Conservation (phyloP, 495 filamentous ascomycete species). For the Trichoderma reesei region DNA sequence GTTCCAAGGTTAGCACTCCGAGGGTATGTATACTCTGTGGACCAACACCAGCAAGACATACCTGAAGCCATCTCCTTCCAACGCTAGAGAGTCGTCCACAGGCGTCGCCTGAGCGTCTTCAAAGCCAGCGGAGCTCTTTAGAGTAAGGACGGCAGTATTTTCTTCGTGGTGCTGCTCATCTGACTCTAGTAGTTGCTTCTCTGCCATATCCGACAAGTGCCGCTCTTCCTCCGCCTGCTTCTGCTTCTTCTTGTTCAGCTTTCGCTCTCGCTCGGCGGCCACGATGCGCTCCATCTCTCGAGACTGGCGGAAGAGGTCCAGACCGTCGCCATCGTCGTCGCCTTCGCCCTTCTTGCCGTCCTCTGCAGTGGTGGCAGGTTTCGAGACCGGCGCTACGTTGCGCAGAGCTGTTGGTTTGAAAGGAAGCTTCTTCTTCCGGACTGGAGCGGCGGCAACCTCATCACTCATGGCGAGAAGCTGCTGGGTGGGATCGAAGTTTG, state of each 20-base stretch:
- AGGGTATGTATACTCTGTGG: neutral
- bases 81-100: neutral
- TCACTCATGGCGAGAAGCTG: neutral
- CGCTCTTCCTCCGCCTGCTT: conserved; percentile 1
- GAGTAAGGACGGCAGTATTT: neutral
- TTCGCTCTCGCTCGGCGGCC: conserved; percentile 1
- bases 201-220: neutral
- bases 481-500: neutral
- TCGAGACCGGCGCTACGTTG: neutral
- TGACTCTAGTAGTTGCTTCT: neutral
- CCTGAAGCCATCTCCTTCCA: neutral
- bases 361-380: neutral
- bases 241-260: conserved; percentile 1
- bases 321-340: conserved; percentile 7
- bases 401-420: conserved; percentile 12
- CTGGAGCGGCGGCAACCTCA: neutral
- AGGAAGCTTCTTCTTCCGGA: conserved; percentile 6
- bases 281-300: conserved; percentile 6
- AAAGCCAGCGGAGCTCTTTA: neutral
- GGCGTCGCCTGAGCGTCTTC: neutral
- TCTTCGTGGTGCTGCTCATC: neutral
- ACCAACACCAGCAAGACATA: neutral
- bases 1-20: neutral
- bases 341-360: neutral
- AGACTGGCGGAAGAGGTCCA: conserved; percentile 4